Evolutionary conservation across 2,329 filamentous ascomycete genomes (phyloP), one percentile per base, ranked within the genome.

Genomic region (Pseudopyricularia javanii): DNA sequence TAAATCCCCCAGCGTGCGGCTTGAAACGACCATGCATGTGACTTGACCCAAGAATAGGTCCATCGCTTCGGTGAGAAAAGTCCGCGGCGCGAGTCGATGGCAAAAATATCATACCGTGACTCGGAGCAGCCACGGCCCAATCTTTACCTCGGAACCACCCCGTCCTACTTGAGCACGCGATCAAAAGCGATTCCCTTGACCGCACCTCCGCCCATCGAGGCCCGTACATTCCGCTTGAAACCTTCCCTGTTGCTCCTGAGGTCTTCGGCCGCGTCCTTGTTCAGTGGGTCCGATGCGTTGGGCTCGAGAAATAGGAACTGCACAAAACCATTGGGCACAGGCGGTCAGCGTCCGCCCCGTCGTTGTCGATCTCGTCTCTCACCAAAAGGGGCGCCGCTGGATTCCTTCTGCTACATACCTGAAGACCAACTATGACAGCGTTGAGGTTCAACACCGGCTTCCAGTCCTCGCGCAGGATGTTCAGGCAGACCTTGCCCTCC

Each of bases 401-500:
- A 6, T 6, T 40, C 35, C 17, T 40, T 20, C 17, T 20, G 35
- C 17, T 15, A 63, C 73, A 45, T 71, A 88, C 85, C 80, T 91
- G 88, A 65, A 98, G 72, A 43, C 93, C 93, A 52, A 97, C 90
- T 60, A 98, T 93, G 86, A 97, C 90, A 15, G 93, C 91, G 65
- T 97, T 96, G 66, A 98, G 70, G 68, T 97, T 97, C 65, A 98
- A 73, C 47, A 98, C 93, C 0, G 93, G 93, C 75, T 97, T 98
- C 93, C 93, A 98, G 73, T 98, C 93, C 72, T 98, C 93, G 56
- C 93, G 78, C 63, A 98, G 70, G 62, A 98, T 98, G 68, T 98
- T 98, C 64, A 98, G 72, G 74, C 93, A 98, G 57, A 98, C 91
- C 66, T 98, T 98, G 61, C 93, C 93, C 67, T 97, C 89, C 40